Percentiles rank a stretch among this genome's conserved stretches.
phyloP scores from a whole-genome alignment of 2,329 filamentous ascomycete species.

The Didymella segeticola region DNA sequence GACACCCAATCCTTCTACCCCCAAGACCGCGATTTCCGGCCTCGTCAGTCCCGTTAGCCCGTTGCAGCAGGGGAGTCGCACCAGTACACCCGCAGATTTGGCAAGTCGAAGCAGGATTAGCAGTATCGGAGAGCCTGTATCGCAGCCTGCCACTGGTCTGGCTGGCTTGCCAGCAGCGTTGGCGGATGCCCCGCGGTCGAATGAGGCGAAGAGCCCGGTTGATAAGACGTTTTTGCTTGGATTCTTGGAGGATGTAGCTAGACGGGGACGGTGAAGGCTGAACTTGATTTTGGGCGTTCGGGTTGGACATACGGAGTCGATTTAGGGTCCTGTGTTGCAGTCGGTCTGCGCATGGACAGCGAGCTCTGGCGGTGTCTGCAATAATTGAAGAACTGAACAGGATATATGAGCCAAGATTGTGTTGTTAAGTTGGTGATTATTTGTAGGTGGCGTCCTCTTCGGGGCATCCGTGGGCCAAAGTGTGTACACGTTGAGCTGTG shows the following conservation, averaged over 20 bases:
- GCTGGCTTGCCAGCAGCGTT: background rate
- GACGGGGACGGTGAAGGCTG: slow-evolving; percentile 33
- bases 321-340: no score
- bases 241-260: slow-evolving; percentile 68
- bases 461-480: no score
- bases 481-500: no score
- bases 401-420: no score
- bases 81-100: slow-evolving; percentile 37
- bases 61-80: slow-evolving; percentile 34
- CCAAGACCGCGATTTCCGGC: slow-evolving; percentile 42
- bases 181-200: background rate
- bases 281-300: background rate
- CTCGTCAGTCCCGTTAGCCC: slow-evolving; percentile 49
- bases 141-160: background rate
- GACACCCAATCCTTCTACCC: slow-evolving; percentile 36
- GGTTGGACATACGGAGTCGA: background rate
- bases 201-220: slow-evolving; percentile 57
- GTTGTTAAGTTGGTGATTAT: no score
- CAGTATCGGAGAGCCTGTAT: slow-evolving; percentile 38
- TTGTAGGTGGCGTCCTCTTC: no score
- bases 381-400: no score
- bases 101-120: slow-evolving; percentile 43
- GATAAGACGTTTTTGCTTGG: slow-evolving; percentile 79
- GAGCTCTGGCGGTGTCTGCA: no score
- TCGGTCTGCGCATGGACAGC: no score